Evolutionary conservation across 441 rosid species (phyloP).

Genomic region (Adansonia grandidieri): DNA sequence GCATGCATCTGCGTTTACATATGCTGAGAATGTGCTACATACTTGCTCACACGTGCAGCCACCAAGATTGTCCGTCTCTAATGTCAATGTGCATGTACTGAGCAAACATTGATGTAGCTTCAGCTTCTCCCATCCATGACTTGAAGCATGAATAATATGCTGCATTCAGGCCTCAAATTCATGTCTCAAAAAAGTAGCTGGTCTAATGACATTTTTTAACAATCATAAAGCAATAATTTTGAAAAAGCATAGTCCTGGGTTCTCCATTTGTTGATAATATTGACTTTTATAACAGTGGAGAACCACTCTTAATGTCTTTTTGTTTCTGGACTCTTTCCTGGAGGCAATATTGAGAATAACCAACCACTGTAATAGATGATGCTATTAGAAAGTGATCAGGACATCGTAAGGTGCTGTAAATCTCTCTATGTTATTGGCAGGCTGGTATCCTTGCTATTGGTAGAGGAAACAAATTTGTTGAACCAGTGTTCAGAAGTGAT

Average conservation of each 20-base stretch:
- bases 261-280: neutral
- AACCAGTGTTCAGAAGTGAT: slow-evolving; percentile 68
- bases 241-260: neutral
- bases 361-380: neutral
- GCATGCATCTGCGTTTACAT: neutral
- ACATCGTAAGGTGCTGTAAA: slow-evolving; percentile 2
- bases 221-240: neutral
- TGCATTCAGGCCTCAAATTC: neutral
- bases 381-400: neutral
- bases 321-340: neutral
- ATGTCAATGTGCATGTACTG: neutral
- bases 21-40: neutral
- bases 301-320: neutral
- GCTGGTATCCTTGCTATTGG: slow-evolving; percentile 96
- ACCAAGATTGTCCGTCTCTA: neutral
- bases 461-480: slow-evolving; percentile 88
- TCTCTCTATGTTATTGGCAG: slow-evolving; percentile 44
- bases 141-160: neutral
- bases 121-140: slow-evolving; percentile 1
- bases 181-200: neutral
- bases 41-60: neutral
- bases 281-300: neutral
- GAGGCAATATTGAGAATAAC: slow-evolving; percentile 8
- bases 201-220: neutral
- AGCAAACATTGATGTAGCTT: neutral